These are phyloP conservation scores for Mikania micrantha DNA, from an alignment of 129 eudicot species.

Conservation along the genomic window DNA sequence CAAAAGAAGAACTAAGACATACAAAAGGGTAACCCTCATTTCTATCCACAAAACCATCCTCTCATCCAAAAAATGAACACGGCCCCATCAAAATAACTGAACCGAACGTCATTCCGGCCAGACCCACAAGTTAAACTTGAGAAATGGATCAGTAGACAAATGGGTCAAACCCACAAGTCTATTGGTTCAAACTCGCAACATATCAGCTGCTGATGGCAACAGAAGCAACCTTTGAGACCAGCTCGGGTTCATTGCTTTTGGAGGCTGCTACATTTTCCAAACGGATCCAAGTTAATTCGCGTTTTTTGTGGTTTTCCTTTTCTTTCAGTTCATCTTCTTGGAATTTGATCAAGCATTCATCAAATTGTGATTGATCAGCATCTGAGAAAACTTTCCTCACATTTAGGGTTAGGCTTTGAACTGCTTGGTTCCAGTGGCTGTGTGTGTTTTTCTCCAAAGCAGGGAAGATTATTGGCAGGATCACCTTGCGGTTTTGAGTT, in stretches of 20 bases:
- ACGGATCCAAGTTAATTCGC: constrained; percentile 40
- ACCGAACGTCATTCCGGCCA: constrained; percentile 1
- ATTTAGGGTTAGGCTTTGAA: constrained; percentile 57
- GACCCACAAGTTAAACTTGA: not conserved
- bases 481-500: constrained; percentile 46
- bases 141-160: not conserved
- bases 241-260: constrained; percentile 29
- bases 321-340: constrained; percentile 51
- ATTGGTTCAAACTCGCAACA: constrained; percentile 6
- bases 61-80: not conserved
- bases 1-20: constrained; percentile 4
- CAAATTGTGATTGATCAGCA: constrained; percentile 44
- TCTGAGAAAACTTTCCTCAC: constrained; percentile 56
- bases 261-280: constrained; percentile 39
- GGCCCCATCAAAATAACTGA: constrained; percentile 11
- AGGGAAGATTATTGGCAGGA: constrained; percentile 55
- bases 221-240: constrained; percentile 31
- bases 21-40: constrained; percentile 14
- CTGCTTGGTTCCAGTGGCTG: constrained; percentile 63
- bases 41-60: constrained; percentile 27
- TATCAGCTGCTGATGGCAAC: constrained; percentile 22
- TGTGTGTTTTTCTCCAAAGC: constrained; percentile 53
- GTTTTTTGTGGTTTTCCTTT: constrained; percentile 33
- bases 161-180: not conserved
- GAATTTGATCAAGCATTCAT: constrained; percentile 43